phyloP scores from a whole-genome alignment of 2,329 filamentous ascomycete species.

The Alternaria sp. region DNA sequence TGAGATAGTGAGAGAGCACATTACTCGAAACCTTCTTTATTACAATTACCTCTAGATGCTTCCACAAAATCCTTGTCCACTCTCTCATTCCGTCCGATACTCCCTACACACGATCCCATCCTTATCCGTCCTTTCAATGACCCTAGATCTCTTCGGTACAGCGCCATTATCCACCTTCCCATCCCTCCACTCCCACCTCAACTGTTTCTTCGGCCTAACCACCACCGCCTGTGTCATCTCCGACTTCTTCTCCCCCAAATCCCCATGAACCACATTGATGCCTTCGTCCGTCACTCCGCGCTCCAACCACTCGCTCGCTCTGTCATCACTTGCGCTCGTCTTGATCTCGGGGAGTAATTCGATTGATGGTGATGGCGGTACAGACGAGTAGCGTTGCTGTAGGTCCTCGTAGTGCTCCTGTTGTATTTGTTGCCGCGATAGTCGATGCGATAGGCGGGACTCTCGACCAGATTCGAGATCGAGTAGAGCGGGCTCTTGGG shows the following conservation, averaged over 20 bases:
- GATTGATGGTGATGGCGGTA: slow-evolving; percentile 11
- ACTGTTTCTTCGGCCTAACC: slow-evolving; percentile 2
- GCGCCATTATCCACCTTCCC: not conserved
- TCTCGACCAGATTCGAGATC: slow-evolving; percentile 3
- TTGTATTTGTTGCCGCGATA: slow-evolving; percentile 7
- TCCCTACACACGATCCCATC: not conserved
- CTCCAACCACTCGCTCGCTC: slow-evolving; percentile 26
- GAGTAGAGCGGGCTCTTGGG: not conserved
- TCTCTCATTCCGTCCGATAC: not conserved
- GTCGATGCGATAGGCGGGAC: slow-evolving; percentile 6
- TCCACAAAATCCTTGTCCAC: not conserved
- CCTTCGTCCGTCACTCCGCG: slow-evolving; percentile 5
- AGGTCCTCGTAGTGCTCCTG: slow-evolving; percentile 7
- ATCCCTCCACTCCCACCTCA: slow-evolving; percentile 9
- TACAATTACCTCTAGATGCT: not conserved
- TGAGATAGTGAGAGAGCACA: not conserved
- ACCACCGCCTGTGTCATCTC: not conserved
- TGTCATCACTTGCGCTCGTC: slow-evolving; percentile 16
- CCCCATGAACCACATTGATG: slow-evolving; percentile 2
- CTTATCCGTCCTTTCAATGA: not conserved
- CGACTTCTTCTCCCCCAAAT: slow-evolving; percentile 4
- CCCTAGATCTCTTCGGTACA: not conserved
- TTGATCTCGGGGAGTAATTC: slow-evolving; percentile 16
- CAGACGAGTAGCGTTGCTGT: slow-evolving; percentile 10
- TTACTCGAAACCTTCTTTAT: not conserved